These are phyloP conservation scores for Heliamphora pulchella DNA, from an alignment of 179 eudicot genomes.

Conservation along the genomic window DNA sequence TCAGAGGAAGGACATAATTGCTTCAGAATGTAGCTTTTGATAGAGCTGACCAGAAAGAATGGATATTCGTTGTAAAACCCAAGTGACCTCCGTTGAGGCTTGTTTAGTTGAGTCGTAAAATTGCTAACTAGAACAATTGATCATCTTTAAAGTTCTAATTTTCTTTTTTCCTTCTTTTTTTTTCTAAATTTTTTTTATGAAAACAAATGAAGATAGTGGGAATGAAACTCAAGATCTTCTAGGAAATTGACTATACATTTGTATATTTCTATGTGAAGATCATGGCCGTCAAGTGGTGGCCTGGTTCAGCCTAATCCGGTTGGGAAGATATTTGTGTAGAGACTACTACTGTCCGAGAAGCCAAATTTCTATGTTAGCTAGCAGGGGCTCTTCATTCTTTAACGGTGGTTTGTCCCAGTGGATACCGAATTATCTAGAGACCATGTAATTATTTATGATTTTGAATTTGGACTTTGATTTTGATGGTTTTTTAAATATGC, in stretches of 20 bases:
- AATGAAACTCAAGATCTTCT: neutral
- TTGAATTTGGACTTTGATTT: neutral
- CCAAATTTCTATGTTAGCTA: neutral
- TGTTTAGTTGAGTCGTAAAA: neutral
- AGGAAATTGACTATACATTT: neutral
- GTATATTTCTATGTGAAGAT: neutral
- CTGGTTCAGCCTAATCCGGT: neutral
- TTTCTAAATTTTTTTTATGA: neutral
- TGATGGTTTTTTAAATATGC: conserved; percentile 15
- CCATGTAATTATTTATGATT: too few relatives aligned
- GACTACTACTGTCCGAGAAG: neutral
- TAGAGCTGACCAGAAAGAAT: neutral
- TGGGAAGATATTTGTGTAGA: neutral
- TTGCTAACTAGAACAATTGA: neutral
- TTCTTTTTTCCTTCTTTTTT: neutral
- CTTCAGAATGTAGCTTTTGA: neutral
- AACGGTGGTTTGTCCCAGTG: neutral
- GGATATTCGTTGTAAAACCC: neutral
- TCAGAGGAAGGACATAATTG: neutral
- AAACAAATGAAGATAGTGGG: neutral
- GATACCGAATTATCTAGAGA: neutral
- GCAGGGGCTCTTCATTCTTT: neutral
- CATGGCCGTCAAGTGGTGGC: neutral
- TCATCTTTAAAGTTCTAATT: neutral
- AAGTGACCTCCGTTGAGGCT: neutral